phyloP scores from a whole-genome alignment of 2,329 filamentous ascomycete genomes.

The Metarhizium robertsii region DNA sequence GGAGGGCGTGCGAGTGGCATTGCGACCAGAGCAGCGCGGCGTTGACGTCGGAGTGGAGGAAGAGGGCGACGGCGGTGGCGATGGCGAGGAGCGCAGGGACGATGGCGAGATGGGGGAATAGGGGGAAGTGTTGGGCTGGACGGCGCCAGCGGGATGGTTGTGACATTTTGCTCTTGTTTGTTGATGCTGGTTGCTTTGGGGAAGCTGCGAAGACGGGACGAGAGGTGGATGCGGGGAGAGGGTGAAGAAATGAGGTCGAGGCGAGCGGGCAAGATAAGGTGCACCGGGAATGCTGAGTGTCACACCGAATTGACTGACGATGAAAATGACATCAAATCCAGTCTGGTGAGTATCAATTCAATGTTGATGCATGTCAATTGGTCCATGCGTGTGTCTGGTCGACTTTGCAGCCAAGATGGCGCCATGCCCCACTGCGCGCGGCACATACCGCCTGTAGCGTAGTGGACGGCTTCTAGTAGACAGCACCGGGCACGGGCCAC shows the following conservation, averaged over 20 bases:
- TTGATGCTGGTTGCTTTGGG: background rate
- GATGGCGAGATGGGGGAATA: constrained; percentile 43
- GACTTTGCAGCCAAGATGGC: too few species aligned
- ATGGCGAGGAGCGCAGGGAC: constrained; percentile 36
- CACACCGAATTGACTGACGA: too few species aligned
- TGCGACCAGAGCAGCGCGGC: constrained; percentile 43
- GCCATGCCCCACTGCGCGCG: too few species aligned
- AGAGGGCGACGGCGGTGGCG: constrained; percentile 31
- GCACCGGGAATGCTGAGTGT: too few species aligned
- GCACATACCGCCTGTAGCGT: too few species aligned
- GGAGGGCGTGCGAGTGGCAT: constrained; percentile 37
- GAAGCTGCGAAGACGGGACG: background rate
- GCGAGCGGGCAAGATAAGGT: background rate
- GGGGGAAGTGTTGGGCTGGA: constrained; percentile 43
- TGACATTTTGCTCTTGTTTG: background rate
- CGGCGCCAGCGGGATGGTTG: constrained; percentile 18
- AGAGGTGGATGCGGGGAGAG: background rate
- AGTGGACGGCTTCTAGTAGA: too few species aligned
- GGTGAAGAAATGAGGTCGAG: background rate
- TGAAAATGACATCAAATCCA: too few species aligned
- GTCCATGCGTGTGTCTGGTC: too few species aligned
- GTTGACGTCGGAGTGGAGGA: constrained; percentile 40
- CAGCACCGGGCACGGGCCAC: too few species aligned
- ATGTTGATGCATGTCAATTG: too few species aligned
- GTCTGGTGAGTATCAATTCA: too few species aligned